Conservation (phyloP, 2,329 filamentous ascomycete species). For the Arthrobotrys sphaeroides region DNA sequence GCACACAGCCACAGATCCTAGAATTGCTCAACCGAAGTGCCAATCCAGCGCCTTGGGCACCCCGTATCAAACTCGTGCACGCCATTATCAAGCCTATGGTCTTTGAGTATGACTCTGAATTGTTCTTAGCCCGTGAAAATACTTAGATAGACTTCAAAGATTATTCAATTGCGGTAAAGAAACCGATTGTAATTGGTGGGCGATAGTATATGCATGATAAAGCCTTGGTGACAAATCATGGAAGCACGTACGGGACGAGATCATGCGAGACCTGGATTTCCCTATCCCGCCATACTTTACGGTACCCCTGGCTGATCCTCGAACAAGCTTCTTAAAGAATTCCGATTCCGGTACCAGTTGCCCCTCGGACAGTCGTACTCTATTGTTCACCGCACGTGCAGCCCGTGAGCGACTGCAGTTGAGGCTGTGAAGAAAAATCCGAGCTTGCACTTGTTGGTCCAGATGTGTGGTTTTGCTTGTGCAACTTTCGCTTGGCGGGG, state of each 20-base stretch:
- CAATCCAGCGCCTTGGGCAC: not conserved
- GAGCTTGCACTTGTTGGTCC: not conserved
- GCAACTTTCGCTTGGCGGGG: not conserved
- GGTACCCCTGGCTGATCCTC: not conserved
- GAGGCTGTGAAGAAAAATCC: not conserved
- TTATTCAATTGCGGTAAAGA: not conserved
- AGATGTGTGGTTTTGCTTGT: not conserved
- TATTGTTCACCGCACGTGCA: not conserved
- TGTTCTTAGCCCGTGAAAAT: not conserved
- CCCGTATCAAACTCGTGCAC: not conserved
- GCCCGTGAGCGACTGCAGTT: not conserved
- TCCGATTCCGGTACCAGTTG: not conserved
- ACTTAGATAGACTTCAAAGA: not conserved
- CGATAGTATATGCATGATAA: not conserved
- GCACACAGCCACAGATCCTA: not conserved
- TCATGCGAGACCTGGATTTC: not conserved
- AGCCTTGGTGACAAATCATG: conserved; percentile 7
- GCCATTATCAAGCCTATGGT: conserved; percentile 3
- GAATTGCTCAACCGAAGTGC: not conserved
- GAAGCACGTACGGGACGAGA: conserved; percentile 16
- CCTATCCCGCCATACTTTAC: not conserved
- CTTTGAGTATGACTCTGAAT: conserved; percentile 2
- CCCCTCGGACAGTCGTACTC: not conserved
- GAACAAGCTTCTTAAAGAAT: conserved; percentile 13
- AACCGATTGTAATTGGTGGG: not conserved